Percentiles rank a stretch among this genome's conserved stretches.
phyloP scores from a whole-genome alignment of 2,329 filamentous ascomycete genomes.

The Fonsecaea erecta region DNA sequence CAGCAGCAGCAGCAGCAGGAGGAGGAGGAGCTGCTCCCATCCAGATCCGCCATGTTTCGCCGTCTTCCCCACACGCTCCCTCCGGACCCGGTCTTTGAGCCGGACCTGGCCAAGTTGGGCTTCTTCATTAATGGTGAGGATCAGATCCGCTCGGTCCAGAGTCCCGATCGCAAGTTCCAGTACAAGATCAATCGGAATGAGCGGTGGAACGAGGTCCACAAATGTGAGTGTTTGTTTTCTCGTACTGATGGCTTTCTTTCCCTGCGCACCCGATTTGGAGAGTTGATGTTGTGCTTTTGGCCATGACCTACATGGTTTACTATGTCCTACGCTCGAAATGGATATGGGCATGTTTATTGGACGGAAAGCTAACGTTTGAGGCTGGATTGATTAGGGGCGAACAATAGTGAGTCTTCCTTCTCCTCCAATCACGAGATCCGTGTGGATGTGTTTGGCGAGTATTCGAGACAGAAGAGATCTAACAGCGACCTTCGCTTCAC shows the following conservation, averaged over 20 bases:
- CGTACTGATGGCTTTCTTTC: not conserved
- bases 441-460: not conserved
- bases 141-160: slow-evolving; percentile 71
- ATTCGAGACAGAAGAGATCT: not conserved
- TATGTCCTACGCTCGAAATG: too few species aligned
- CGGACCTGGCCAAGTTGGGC: slow-evolving; percentile 71
- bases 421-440: not conserved
- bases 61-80: slow-evolving; percentile 71
- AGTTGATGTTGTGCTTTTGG: not conserved
- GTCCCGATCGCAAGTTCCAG: slow-evolving; percentile 73
- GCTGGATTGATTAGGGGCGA: slow-evolving; percentile 57
- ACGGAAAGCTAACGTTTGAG: not conserved
- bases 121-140: slow-evolving; percentile 79
- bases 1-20: too few species aligned
- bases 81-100: slow-evolving; percentile 68
- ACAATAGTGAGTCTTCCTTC: slow-evolving; percentile 64
- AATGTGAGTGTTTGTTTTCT: too few species aligned
- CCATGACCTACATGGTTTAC: too few species aligned
- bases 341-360: not conserved
- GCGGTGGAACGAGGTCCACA: slow-evolving; percentile 76
- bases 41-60: slow-evolving; percentile 68
- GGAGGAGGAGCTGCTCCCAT: too few species aligned
- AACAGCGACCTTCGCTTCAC: not conserved
- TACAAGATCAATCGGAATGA: slow-evolving; percentile 74
- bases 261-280: not conserved